phyloP scores from a whole-genome alignment of 495 filamentous ascomycete species.

The Geoglossum glabrum region DNA sequence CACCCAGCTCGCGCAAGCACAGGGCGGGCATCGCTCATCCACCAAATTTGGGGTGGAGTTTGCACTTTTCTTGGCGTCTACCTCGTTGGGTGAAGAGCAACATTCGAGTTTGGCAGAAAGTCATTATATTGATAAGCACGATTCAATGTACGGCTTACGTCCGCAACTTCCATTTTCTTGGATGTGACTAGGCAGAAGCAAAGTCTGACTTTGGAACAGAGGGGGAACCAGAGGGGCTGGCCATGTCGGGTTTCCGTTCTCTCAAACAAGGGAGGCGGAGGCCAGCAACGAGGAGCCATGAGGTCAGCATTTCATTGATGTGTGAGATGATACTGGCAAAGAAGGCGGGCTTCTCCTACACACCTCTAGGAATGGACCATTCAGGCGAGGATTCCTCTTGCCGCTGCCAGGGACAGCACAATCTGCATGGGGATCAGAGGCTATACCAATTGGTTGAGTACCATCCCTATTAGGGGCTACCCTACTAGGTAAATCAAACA shows the following conservation, averaged over 20 bases:
- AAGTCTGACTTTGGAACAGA: background rate
- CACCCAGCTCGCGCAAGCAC: too few relatives aligned
- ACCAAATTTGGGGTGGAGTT: too few relatives aligned
- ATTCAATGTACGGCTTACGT: background rate
- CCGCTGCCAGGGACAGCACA: background rate
- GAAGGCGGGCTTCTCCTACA: background rate
- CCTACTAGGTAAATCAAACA: background rate
- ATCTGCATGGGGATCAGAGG: background rate
- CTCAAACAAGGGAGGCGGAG: background rate
- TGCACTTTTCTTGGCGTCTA: too few relatives aligned
- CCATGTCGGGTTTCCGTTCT: background rate
- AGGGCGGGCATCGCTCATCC: too few relatives aligned
- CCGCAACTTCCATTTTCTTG: background rate
- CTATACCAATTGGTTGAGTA: background rate
- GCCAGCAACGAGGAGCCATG: background rate
- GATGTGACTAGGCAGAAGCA: background rate
- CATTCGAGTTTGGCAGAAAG: background rate
- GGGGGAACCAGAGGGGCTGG: background rate
- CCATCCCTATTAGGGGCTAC: background rate
- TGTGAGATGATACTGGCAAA: background rate
- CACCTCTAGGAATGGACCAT: background rate
- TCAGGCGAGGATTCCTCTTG: background rate
- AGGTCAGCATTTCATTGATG: background rate
- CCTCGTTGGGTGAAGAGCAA: too few relatives aligned
- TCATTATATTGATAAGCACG: background rate